Percentiles rank a stretch among this genome's conserved stretches.
These are phyloP conservation scores for Epithele typhae DNA, from an alignment of 768 basidiomycete species.

Conservation along the genomic window DNA sequence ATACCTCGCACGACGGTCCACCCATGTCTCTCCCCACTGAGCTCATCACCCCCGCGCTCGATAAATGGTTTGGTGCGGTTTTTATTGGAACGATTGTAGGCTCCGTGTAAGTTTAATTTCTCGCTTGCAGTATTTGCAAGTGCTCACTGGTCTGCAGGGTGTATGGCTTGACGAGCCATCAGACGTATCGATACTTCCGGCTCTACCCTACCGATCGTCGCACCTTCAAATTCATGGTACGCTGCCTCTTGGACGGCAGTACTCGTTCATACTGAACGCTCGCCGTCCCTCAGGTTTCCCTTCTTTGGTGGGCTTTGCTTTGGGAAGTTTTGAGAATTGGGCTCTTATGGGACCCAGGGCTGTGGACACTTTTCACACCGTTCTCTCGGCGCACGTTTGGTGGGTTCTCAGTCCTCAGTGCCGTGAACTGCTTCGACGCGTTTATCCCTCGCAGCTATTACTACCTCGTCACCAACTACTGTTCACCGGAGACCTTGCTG, in stretches of 20 bases:
- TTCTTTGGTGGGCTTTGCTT: not conserved
- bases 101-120: not conserved
- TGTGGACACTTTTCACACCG: not conserved
- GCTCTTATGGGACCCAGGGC: not conserved
- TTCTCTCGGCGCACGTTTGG: not conserved
- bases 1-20: too few relatives aligned
- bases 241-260: not conserved
- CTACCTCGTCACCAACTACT: slow-evolving; percentile 1
- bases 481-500: not conserved
- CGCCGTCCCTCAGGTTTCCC: not conserved
- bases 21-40: too few relatives aligned
- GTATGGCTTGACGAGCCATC: slow-evolving; percentile 1
- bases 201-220: not conserved
- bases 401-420: not conserved
- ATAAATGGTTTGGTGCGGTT: not conserved
- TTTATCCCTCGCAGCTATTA: not conserved
- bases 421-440: not conserved
- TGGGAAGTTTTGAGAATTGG: not conserved
- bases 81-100: not conserved
- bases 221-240: not conserved
- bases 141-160: not conserved
- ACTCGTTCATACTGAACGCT: too few relatives aligned
- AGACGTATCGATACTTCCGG: slow-evolving; percentile 1
- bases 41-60: not conserved
- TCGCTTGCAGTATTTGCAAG: not conserved